Conservation (phyloP, 2,329 filamentous ascomycete genomes). For the Phaeomoniella chlamydospora region DNA sequence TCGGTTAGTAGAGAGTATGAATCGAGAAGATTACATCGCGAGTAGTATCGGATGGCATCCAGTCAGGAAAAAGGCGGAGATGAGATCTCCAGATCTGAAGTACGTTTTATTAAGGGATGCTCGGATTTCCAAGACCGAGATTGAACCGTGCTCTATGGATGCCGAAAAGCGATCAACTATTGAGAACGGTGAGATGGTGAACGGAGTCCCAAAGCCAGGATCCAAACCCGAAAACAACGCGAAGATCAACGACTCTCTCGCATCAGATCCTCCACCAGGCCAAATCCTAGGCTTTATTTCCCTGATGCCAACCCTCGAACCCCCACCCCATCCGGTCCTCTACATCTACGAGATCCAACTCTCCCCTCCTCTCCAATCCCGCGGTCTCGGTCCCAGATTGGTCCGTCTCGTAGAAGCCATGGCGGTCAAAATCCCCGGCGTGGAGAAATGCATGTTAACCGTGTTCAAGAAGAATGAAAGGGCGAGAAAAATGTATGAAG, state of each 20-base stretch:
- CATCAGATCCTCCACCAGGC: neutral
- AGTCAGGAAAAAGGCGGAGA: constrained; percentile 38
- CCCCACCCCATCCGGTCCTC: constrained; percentile 39
- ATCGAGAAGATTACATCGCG: constrained; percentile 33
- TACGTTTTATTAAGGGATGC: constrained; percentile 33
- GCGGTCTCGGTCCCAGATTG: constrained; percentile 36
- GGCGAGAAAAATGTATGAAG: constrained; percentile 34
- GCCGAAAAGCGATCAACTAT: neutral
- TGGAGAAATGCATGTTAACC: constrained; percentile 46
- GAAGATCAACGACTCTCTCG: neutral
- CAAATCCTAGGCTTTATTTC: constrained; percentile 30
- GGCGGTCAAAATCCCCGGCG: constrained; percentile 24
- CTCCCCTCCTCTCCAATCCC: constrained; percentile 23
- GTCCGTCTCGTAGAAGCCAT: constrained; percentile 33
- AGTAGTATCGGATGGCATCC: constrained; percentile 41
- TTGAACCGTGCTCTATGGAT: too few species aligned
- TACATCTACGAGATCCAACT: constrained; percentile 53
- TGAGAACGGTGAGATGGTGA: neutral
- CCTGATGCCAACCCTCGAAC: constrained; percentile 43
- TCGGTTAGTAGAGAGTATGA: constrained; percentile 38
- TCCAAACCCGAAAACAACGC: too few species aligned
- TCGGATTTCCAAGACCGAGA: too few species aligned
- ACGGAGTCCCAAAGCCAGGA: too few species aligned
- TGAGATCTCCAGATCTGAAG: constrained; percentile 43
- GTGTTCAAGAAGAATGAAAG: constrained; percentile 38